These are phyloP conservation scores for Arabidopsis suecica DNA, from an alignment of 345 rosid genomes.

Conservation along the genomic window DNA sequence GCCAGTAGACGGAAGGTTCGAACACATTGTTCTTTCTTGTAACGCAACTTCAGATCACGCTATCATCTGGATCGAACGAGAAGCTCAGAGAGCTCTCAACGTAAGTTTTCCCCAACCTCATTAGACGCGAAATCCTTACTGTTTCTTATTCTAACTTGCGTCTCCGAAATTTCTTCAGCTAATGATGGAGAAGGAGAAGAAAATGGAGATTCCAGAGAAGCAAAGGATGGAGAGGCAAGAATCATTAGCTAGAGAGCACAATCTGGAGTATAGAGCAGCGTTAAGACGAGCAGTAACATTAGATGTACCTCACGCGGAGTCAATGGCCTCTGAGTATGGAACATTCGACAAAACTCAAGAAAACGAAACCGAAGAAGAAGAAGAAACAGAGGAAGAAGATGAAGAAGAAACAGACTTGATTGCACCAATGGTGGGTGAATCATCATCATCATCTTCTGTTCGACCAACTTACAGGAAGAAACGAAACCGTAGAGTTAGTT, in stretches of 20 bases:
- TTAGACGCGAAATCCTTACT: neutral
- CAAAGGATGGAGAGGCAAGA: constrained; percentile 92
- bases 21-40: constrained; percentile 92
- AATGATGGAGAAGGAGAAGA: constrained; percentile 73
- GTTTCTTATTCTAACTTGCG: neutral
- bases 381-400: constrained; percentile 25
- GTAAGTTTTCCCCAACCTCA: constrained; percentile 51
- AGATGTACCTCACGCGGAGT: constrained; percentile 73
- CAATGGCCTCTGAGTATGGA: constrained; percentile 71
- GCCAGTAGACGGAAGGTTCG: constrained; percentile 96
- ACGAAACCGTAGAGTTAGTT: constrained; percentile 54
- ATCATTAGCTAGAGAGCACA: constrained; percentile 71
- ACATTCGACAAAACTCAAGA: constrained; percentile 69
- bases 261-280: constrained; percentile 80
- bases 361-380: constrained; percentile 46
- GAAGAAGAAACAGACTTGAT: constrained; percentile 31
- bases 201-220: constrained; percentile 71
- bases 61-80: constrained; percentile 89
- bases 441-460: constrained; percentile 46
- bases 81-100: constrained; percentile 75
- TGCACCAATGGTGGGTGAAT: constrained; percentile 36
- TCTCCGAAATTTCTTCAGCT: constrained; percentile 46
- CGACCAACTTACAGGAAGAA: constrained; percentile 40
- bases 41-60: constrained; percentile 96
- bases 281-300: constrained; percentile 79